Conservation (phyloP, 352 stramenopile genomes). For the Lagenidium sp. region DNA sequence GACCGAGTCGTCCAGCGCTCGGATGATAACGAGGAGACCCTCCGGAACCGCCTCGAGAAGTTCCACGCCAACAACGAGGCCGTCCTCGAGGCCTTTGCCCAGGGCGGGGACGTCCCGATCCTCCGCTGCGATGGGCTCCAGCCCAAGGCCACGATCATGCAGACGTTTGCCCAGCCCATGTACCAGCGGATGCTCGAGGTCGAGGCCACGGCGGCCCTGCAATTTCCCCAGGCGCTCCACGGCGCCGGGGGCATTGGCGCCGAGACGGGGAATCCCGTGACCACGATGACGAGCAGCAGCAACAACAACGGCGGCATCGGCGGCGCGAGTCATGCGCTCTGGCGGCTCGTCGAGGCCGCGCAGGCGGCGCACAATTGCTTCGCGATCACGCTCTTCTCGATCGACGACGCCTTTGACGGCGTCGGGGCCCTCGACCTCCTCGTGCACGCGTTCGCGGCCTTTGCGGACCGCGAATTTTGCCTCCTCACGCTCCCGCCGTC, state of each 20-base stretch:
- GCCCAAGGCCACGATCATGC: constrained; percentile 21
- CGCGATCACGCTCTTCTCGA: constrained; percentile 24
- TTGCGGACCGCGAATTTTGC: constrained; percentile 19
- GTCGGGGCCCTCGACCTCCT: constrained; percentile 15
- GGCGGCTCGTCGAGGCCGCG: constrained; percentile 10
- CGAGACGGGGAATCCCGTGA: not conserved
- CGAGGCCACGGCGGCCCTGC: constrained; percentile 15
- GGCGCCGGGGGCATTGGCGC: not conserved
- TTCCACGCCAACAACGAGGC: constrained; percentile 66
- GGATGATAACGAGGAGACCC: constrained; percentile 92
- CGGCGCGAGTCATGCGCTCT: too few relatives aligned
- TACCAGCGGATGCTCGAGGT: constrained; percentile 34
- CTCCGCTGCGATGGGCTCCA: constrained; percentile 54
- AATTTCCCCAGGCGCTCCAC: not conserved
- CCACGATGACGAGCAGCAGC: not conserved
- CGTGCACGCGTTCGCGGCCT: constrained; percentile 19
- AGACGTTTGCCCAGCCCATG: constrained; percentile 36
- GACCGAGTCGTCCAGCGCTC: constrained; percentile 73
- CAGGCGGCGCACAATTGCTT: constrained; percentile 20
- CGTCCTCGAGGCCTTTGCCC: constrained; percentile 34
- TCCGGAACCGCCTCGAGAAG: constrained; percentile 74
- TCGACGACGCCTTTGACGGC: constrained; percentile 19
- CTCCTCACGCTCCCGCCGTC: constrained; percentile 22
- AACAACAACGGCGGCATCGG: not conserved
- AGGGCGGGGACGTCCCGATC: constrained; percentile 30